Evolutionary conservation across 208 protist genomes (phyloP), one percentile per base, ranked within the genome.

Genomic region (Lotmaria passim): DNA sequence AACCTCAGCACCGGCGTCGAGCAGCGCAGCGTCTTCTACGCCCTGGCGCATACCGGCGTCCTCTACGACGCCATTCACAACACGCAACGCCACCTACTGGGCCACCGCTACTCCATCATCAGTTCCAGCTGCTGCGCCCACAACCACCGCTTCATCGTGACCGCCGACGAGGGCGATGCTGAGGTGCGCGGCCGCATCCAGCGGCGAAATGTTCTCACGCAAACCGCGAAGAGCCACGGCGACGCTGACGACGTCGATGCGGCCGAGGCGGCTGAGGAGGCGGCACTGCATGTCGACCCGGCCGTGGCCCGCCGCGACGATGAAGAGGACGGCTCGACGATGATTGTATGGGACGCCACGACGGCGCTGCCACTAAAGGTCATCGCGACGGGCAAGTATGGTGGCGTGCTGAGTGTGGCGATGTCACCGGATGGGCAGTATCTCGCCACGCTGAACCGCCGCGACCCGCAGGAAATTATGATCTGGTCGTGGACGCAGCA

Each of bases 311-410:
- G 87, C 46, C 69, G 81, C 31, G 84, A 86, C 6, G 91, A 93
- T 28, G 73, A 81, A 57, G 95, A 96, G 24, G 85, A 87, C 38
- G 94, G 95, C 48, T 86, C 87, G 11, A 71, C 93, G 51, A 89
- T 98, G 79, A 98, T 98, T 67, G 83, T 98, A 4, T 98, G 97
- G 96, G 96, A 98, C 44, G 85, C 93, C 33, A 53, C 83, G 38
- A 96, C 84, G 31, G 79, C 80, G 11, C 80, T 91, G 30, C 94
- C 96, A 19, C 63, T 98, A 43, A 88, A 93, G n/a, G 83, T 69
- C n/a, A 87, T 93, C 70, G 79, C 75, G 50, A 82, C 91, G 6
- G 81, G 83, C 33, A 78, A 83, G 43, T 93, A 93, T 74, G 79
- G 85, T 31, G 95, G 96, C 34, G 94, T 97, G 19, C 64, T 92